A percentile compares a stretch with the other conserved stretches of the same genome.
These are phyloP conservation scores for Globisporangium spiculum DNA, from an alignment of 352 stramenopile species.

Conservation along the genomic window DNA sequence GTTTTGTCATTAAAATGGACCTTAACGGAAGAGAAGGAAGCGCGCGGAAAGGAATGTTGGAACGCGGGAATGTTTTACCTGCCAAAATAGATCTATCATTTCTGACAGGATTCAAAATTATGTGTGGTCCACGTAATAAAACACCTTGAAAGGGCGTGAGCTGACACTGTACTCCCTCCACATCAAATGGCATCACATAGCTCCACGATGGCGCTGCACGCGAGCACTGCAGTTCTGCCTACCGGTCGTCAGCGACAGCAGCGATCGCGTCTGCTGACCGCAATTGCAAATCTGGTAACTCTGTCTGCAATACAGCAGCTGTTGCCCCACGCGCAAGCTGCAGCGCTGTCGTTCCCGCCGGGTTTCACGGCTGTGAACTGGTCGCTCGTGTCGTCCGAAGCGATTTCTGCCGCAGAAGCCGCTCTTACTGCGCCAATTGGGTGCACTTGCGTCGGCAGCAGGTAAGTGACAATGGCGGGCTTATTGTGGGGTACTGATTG, in stretches of 20 bases:
- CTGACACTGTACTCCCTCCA: neutral
- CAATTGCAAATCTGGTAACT: neutral
- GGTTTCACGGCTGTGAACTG: constrained; percentile 41
- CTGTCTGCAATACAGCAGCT: neutral
- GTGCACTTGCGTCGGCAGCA: constrained; percentile 31
- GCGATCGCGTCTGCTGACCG: neutral
- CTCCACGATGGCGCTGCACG: neutral
- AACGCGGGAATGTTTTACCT: constrained; percentile 8
- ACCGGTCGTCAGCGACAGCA: neutral
- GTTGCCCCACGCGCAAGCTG: neutral
- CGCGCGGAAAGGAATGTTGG: constrained; percentile 6
- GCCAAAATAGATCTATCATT: neutral
- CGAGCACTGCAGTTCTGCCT: neutral
- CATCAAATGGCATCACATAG: neutral
- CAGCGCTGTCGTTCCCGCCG: constrained; percentile 11
- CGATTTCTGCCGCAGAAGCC: constrained; percentile 23
- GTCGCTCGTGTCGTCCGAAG: constrained; percentile 35
- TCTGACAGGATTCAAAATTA: neutral
- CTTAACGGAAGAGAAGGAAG: constrained; percentile 8
- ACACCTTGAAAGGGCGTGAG: constrained; percentile 7
- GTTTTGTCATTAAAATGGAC: neutral
- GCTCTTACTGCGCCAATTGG: constrained; percentile 31
- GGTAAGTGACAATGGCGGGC: constrained; percentile 8
- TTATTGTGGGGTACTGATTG: no score
- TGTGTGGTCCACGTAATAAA: neutral